A percentile compares a stretch with the other conserved stretches of the same genome.
Evolutionary conservation across 2,329 filamentous ascomycete species (phyloP).

Genomic region (Aspergillus sojae): DNA sequence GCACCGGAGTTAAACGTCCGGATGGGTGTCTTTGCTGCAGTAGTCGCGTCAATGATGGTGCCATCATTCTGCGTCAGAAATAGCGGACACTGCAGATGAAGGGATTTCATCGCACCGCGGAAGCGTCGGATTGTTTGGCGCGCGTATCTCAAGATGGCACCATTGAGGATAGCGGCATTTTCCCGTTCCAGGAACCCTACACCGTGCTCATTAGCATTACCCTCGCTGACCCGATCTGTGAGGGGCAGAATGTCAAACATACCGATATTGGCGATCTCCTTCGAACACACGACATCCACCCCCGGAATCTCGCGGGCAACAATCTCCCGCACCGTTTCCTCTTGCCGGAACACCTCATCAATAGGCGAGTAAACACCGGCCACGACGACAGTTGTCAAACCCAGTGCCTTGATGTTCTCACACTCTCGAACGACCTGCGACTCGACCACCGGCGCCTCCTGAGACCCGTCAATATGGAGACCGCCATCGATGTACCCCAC

Average conservation of each 20-base stretch:
- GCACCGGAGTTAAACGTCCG: slow-evolving; percentile 55
- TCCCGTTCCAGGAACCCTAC: slow-evolving; percentile 52
- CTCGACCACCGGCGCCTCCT: neutral
- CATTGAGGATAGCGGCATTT: slow-evolving; percentile 56
- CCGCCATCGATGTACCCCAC: neutral
- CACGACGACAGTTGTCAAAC: neutral
- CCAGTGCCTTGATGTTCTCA: neutral
- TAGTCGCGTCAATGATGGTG: slow-evolving; percentile 50
- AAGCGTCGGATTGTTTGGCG: slow-evolving; percentile 29
- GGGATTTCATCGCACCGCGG: slow-evolving; percentile 47
- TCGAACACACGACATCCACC: neutral
- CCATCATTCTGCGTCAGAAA: slow-evolving; percentile 59
- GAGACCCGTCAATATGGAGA: neutral
- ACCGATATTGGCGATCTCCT: neutral
- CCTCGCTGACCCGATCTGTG: slow-evolving; percentile 44
- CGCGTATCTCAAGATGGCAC: slow-evolving; percentile 45
- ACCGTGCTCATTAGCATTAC: neutral
- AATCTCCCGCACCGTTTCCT: neutral
- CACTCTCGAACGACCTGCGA: neutral
- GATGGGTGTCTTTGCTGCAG: slow-evolving; percentile 53
- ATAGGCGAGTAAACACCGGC: neutral
- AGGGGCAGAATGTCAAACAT: neutral
- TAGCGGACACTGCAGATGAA: slow-evolving; percentile 43
- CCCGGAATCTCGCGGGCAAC: neutral
- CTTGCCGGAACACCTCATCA: neutral